A percentile compares a stretch with the other conserved stretches of the same genome.
These are phyloP conservation scores for Ganoderma boninense DNA, from an alignment of 1,284 basidiomycete genomes.

Conservation along the genomic window DNA sequence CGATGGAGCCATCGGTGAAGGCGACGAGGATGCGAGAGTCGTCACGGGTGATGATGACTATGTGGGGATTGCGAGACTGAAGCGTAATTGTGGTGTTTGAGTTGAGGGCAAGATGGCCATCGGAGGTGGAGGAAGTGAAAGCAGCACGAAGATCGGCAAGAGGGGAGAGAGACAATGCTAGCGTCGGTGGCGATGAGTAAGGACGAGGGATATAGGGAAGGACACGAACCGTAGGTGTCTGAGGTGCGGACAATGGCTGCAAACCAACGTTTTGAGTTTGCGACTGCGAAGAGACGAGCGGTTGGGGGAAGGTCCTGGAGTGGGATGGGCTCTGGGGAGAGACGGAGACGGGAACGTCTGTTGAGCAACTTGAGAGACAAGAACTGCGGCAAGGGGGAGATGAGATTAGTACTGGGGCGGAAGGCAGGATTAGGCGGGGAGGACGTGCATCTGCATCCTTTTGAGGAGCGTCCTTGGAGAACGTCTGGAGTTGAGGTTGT, in stretches of 20 bases:
- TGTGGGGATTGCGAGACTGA: slow-evolving; percentile 52
- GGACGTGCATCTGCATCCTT: slow-evolving; percentile 54
- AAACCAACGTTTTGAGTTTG: slow-evolving; percentile 72
- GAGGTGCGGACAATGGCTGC: slow-evolving; percentile 57
- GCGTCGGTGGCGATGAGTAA: slow-evolving; percentile 15
- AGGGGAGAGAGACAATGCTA: slow-evolving; percentile 66
- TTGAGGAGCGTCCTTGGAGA: slow-evolving; percentile 46
- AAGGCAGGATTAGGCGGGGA: not conserved
- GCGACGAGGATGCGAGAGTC: slow-evolving; percentile 70
- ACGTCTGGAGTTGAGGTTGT: slow-evolving; percentile 42
- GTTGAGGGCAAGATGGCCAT: slow-evolving; percentile 48
- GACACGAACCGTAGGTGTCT: slow-evolving; percentile 46
- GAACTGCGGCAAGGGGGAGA: slow-evolving; percentile 45
- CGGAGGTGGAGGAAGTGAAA: slow-evolving; percentile 49
- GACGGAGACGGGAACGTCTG: slow-evolving; percentile 66
- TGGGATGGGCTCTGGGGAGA: slow-evolving; percentile 60
- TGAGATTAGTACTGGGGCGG: not conserved
- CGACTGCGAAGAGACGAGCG: slow-evolving; percentile 58
- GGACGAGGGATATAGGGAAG: not conserved
- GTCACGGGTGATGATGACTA: slow-evolving; percentile 62
- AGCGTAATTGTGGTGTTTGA: slow-evolving; percentile 59
- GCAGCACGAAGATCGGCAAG: slow-evolving; percentile 62
- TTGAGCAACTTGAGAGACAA: slow-evolving; percentile 57
- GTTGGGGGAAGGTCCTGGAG: slow-evolving; percentile 50
- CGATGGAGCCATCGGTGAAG: slow-evolving; percentile 62